Percentiles rank a stretch among this genome's conserved stretches.
Conservation (phyloP, 306 rosid genomes). For the Medicago lupulina region DNA sequence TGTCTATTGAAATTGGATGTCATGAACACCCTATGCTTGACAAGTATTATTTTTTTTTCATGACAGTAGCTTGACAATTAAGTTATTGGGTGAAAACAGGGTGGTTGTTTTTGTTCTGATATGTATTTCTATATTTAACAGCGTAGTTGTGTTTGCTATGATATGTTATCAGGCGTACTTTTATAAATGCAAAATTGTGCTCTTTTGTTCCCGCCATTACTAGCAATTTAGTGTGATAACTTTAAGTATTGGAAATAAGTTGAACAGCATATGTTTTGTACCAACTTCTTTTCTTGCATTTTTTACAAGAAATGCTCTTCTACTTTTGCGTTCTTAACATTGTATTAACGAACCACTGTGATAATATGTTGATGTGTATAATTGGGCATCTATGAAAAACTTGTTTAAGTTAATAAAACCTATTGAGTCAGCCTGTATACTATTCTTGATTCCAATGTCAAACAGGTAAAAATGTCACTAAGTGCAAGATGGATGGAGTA, state of each 20-base stretch:
- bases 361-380: no score
- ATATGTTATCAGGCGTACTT: not conserved
- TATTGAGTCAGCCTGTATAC: no score
- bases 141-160: not conserved
- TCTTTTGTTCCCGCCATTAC: not conserved
- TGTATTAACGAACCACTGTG: not conserved
- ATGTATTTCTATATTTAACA: slow-evolving; percentile 2
- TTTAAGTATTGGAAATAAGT: not conserved
- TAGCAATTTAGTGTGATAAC: not conserved
- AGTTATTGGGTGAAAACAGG: not conserved
- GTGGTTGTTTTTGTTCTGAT: not conserved
- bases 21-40: not conserved
- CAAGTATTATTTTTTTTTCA: no score
- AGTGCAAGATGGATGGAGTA: no score
- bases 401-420: no score
- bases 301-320: no score
- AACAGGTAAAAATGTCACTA: no score
- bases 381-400: no score
- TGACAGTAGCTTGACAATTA: not conserved
- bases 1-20: not conserved
- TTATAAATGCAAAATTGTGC: not conserved
- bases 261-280: not conserved
- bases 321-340: no score
- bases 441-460: no score
- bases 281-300: not conserved